Evolutionary conservation across 2,329 filamentous ascomycete genomes (phyloP).

Genomic region (Harringtonia lauricola): DNA sequence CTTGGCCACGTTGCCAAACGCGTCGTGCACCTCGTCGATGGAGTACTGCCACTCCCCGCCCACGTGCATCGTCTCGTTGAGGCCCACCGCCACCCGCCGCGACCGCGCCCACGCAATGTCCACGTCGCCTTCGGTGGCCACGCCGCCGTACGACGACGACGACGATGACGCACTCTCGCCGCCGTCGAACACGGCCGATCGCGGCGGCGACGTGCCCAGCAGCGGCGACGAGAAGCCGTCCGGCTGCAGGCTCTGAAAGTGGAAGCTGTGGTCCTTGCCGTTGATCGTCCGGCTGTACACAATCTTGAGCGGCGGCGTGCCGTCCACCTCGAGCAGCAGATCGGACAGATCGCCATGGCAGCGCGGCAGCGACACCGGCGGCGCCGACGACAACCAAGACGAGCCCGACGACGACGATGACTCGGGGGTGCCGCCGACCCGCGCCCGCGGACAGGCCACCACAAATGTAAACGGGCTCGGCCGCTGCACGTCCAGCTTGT

Average conservation of each 20-base stretch:
- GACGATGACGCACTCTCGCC: slow-evolving; percentile 1
- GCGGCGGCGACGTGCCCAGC: slow-evolving; percentile 43
- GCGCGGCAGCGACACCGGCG: slow-evolving; percentile 31
- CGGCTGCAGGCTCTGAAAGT: slow-evolving; percentile 88
- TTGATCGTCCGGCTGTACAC: slow-evolving; percentile 87
- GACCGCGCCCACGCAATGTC: slow-evolving; percentile 73
- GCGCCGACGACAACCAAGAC: slow-evolving; percentile 37
- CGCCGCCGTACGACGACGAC: slow-evolving; percentile 17
- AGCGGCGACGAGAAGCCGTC: slow-evolving; percentile 75
- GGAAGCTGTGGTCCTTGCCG: slow-evolving; percentile 69
- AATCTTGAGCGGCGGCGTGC: slow-evolving; percentile 83
- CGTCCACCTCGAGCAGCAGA: slow-evolving; percentile 70
- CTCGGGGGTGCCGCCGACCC: slow-evolving; percentile 29
- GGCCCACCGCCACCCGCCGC: slow-evolving; percentile 63
- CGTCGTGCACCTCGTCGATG: slow-evolving; percentile 86
- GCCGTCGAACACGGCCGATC: slow-evolving; percentile 19
- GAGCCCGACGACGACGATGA: slow-evolving; percentile 28
- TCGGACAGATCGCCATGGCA: slow-evolving; percentile 86
- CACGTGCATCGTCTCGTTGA: slow-evolving; percentile 80
- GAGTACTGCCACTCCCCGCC: slow-evolving; percentile 81
- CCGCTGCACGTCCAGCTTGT: slow-evolving; percentile 83
- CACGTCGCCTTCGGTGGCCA: slow-evolving; percentile 47
- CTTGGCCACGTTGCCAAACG: slow-evolving; percentile 72
- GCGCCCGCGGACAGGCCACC: slow-evolving; percentile 72
- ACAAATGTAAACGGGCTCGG: slow-evolving; percentile 69